Conservation (phyloP, 164 flowering plant genomes). For the Protea cynaroides region DNA sequence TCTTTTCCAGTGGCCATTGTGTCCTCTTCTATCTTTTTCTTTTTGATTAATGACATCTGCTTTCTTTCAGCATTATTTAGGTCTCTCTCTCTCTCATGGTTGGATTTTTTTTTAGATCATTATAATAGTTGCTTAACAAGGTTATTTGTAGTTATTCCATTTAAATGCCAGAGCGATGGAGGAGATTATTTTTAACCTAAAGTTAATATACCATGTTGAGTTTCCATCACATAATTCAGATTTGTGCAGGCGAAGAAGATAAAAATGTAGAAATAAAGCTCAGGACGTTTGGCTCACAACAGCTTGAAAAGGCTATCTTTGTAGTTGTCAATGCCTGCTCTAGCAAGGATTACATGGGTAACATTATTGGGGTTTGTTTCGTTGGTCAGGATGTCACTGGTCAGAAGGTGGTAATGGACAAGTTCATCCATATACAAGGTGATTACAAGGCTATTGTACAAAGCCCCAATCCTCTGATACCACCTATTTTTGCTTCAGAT, state of each 20-base stretch:
- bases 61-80: background rate
- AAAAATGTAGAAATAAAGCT: slow-evolving; percentile 87
- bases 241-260: slow-evolving; percentile 88
- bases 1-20: background rate
- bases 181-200: background rate
- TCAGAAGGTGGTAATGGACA: slow-evolving; percentile 91
- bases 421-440: slow-evolving; percentile 86
- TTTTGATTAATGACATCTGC: background rate
- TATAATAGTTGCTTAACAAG: no score
- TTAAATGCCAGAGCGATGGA: no score
- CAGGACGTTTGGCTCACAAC: slow-evolving; percentile 61
- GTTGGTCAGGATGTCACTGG: slow-evolving; percentile 97
- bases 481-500: slow-evolving; percentile 97
- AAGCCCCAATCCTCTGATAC: slow-evolving; percentile 88
- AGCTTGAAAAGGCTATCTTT: slow-evolving; percentile 47
- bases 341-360: slow-evolving; percentile 71
- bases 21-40: background rate
- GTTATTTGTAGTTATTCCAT: no score
- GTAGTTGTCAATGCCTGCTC: slow-evolving; percentile 94
- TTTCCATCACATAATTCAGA: slow-evolving; percentile 11
- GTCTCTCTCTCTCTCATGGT: no score
- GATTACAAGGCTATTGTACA: slow-evolving; percentile 95
- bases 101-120: no score
- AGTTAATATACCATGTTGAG: slow-evolving; percentile 2
- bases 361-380: slow-evolving; percentile 90